These are phyloP conservation scores for Saccharum spontaneum DNA, from an alignment of 176 grass and related monocot genomes.

Conservation along the genomic window DNA sequence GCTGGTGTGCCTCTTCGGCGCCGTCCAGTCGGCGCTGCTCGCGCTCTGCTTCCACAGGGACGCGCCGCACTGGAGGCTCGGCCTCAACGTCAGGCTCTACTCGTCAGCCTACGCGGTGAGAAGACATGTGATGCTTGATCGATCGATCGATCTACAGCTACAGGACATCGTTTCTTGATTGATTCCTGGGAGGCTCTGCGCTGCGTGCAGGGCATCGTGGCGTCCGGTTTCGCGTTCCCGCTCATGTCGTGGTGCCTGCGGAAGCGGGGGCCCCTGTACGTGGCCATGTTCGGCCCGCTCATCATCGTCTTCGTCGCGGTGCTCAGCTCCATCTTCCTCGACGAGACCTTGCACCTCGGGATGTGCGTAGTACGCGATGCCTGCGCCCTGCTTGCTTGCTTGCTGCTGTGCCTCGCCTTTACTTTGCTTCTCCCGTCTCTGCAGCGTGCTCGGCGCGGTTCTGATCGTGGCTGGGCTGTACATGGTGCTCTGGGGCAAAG, in stretches of 20 bases:
- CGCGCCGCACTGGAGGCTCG: constrained; percentile 39
- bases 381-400: background rate
- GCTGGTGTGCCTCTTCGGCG: constrained; percentile 50
- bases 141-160: too few species aligned
- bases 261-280: constrained; percentile 52
- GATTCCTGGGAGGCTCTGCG: background rate
- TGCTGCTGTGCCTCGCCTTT: background rate
- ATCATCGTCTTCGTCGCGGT: constrained; percentile 53
- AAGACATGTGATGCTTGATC: too few species aligned
- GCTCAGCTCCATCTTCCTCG: constrained; percentile 48
- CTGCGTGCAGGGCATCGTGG: constrained; percentile 43
- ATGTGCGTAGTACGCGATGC: constrained; percentile 15
- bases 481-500: constrained; percentile 63
- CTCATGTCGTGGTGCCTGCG: constrained; percentile 63
- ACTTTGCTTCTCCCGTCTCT: background rate
- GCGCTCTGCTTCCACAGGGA: constrained; percentile 40
- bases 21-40: constrained; percentile 34
- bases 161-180: background rate
- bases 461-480: constrained; percentile 60
- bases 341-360: constrained; percentile 53
- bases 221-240: constrained; percentile 45
- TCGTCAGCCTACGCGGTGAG: constrained; percentile 47
- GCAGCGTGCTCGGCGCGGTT: constrained; percentile 39
- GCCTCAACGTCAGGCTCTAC: constrained; percentile 50
- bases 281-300: constrained; percentile 59